Base-by-base conservation (phyloP, 345 rosid genomes). In the Corchorus olitorius region DNA sequence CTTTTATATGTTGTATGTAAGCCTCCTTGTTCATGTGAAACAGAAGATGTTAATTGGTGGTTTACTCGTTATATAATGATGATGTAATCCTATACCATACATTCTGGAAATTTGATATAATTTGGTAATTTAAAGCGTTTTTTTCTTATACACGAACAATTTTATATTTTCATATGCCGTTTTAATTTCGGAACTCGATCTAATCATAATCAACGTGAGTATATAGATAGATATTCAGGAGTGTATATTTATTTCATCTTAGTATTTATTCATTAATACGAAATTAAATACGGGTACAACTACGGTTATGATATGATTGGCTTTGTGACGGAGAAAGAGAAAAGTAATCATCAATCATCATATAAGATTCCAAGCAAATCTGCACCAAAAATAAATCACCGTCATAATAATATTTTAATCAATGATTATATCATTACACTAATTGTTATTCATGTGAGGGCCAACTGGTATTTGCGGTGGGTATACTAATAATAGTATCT, bases 1-100 rank as follows among this genome's bases (percentile, higher is more conserved):
- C 10, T 33, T 19, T 34, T 34, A 62, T 20, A 55, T 43, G 73
- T 37, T 16, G 50, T 49, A 48, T 50, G 8, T 27, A 27, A 5
- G 58, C 27, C 41, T 50, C 37, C 50, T 60, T 50, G 52, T 33
- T 48, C 7, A 5, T 64, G 53, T 19, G 20, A 19, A 56, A 72
- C 50, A 37, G 64, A 41, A 72, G 12, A 72, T 56, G 7, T 37
- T 27, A 19, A 37, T 37, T 39, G 50, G 19, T 71, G 12, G 50
- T 72, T 39, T 55, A 39, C 39, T 19, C 16, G 50, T 37, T 59
- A 12, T 7, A 22, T 39, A 39, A 39, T 39, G 43, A 20, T 58
- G 37, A 73, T 73, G 52, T 59, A 73, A 55, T 27, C 41, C 20
- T 43, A 59, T 43, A 72, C 53, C 19, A 70, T 34, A 59, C 6